A percentile compares a stretch with the other conserved stretches of the same genome.
Evolutionary conservation across 2,329 filamentous ascomycete genomes (phyloP).

Genomic region (Aspergillus neotritici): DNA sequence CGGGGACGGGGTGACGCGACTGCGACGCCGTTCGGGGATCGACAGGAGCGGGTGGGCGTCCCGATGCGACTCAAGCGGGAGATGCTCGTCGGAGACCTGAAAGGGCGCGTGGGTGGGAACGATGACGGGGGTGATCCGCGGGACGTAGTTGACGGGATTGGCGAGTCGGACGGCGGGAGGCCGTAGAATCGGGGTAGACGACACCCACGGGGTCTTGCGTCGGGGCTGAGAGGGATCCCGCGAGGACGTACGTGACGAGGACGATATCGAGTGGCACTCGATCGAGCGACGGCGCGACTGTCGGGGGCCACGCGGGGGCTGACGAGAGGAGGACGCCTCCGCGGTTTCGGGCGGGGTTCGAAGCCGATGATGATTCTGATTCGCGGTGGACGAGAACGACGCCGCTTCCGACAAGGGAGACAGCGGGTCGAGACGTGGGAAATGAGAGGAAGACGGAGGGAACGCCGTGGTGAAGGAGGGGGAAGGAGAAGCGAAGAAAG

Average conservation of each 20-base stretch:
- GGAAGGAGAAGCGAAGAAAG: slow-evolving; percentile 3
- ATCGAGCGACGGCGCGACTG: slow-evolving; percentile 12
- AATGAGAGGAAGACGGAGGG: slow-evolving; percentile 5
- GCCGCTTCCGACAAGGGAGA: slow-evolving; percentile 23
- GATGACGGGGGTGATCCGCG: slow-evolving; percentile 47
- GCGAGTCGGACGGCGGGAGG: slow-evolving; percentile 50
- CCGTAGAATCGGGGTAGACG: slow-evolving; percentile 19
- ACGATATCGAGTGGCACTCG: slow-evolving; percentile 11
- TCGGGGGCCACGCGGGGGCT: slow-evolving; percentile 12
- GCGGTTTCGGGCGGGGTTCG: slow-evolving; percentile 38
- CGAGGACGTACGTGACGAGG: slow-evolving; percentile 8
- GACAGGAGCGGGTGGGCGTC: slow-evolving; percentile 54
- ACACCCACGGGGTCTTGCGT: slow-evolving; percentile 12
- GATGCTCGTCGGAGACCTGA: slow-evolving; percentile 30
- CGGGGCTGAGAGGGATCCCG: slow-evolving; percentile 7
- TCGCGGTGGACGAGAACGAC: slow-evolving; percentile 14
- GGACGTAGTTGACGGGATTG: slow-evolving; percentile 58
- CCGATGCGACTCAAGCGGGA: slow-evolving; percentile 32
- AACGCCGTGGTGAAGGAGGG: slow-evolving; percentile 11
- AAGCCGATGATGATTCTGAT: slow-evolving; percentile 11
- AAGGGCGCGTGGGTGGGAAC: slow-evolving; percentile 28
- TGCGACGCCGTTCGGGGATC: slow-evolving; percentile 53
- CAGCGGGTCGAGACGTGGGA: slow-evolving; percentile 4
- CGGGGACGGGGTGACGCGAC: slow-evolving; percentile 44
- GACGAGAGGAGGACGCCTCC: slow-evolving; percentile 16